Percentiles rank a stretch among this genome's conserved stretches.
phyloP scores from a whole-genome alignment of 352 stramenopile species.

The Phytophthora sp. region DNA sequence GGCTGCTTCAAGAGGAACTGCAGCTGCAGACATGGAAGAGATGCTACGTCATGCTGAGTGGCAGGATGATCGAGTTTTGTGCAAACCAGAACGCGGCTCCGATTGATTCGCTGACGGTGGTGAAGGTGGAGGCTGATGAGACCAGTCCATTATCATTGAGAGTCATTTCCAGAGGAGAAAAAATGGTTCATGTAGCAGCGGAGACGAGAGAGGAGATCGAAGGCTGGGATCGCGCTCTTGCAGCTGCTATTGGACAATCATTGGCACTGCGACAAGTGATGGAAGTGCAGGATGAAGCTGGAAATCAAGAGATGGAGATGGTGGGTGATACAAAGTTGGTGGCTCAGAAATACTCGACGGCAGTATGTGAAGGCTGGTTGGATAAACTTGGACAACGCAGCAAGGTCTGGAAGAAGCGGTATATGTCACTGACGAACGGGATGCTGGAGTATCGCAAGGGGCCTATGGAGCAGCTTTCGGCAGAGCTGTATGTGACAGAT shows the following conservation, averaged over 20 bases:
- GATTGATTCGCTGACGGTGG: constrained; percentile 37
- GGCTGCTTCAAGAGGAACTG: constrained; percentile 47
- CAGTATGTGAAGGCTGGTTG: constrained; percentile 64
- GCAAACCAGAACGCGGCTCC: constrained; percentile 32
- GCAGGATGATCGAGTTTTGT: constrained; percentile 62
- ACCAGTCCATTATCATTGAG: constrained; percentile 30
- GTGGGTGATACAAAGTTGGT: constrained; percentile 26
- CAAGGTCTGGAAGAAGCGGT: constrained; percentile 65
- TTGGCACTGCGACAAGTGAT: constrained; percentile 19
- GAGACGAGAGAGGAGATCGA: constrained; percentile 42
- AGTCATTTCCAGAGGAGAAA: constrained; percentile 19
- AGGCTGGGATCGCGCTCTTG: constrained; percentile 35
- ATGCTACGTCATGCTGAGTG: constrained; percentile 57
- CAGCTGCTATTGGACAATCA: constrained; percentile 28
- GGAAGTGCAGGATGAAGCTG: constrained; percentile 6
- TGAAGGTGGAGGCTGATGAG: constrained; percentile 32
- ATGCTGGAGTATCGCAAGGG: constrained; percentile 71
- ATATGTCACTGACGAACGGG: constrained; percentile 62
- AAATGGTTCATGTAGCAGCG: constrained; percentile 26
- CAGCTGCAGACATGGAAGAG: constrained; percentile 54
- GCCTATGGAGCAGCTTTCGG: constrained; percentile 52
- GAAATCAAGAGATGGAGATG: constrained; percentile 16
- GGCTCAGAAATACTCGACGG: constrained; percentile 26
- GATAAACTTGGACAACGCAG: constrained; percentile 55
- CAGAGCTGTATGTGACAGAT: constrained; percentile 55